Percentiles rank a stretch among this genome's conserved stretches.
Conservation (phyloP, 1,284 basidiomycete genomes). For the Microbotryum lychnidis-dioicae region DNA sequence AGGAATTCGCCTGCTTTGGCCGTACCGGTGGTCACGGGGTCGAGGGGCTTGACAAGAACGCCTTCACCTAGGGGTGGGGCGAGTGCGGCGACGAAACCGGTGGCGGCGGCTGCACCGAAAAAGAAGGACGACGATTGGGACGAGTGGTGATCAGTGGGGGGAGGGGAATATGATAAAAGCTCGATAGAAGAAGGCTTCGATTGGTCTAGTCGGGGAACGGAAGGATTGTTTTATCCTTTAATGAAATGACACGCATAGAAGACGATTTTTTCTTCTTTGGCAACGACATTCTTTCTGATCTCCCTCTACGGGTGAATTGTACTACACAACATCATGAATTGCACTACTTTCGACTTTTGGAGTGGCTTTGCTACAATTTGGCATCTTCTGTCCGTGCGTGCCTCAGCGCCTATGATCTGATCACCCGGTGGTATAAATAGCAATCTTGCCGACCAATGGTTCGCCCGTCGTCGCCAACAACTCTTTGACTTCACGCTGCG, state of each 20-base stretch:
- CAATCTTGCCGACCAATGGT: conserved; percentile 13
- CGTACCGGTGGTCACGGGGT: not conserved
- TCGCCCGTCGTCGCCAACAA: conserved; percentile 33
- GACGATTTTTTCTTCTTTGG: not conserved
- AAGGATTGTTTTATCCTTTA: not conserved
- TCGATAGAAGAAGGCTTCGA: no score
- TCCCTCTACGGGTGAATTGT: no score
- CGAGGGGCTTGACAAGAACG: no score
- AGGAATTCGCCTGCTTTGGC: not conserved
- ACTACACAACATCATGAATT: not conserved
- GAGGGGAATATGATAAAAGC: no score
- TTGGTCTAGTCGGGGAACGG: no score
- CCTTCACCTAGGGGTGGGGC: not conserved
- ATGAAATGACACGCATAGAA: not conserved
- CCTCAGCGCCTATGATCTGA: not conserved
- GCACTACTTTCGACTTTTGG: not conserved
- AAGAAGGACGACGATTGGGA: conserved; percentile 5
- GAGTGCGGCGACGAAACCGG: not conserved
- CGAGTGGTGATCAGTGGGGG: not conserved
- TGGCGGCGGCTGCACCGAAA: not conserved
- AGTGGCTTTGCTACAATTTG: no score
- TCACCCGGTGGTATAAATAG: conserved; percentile 12
- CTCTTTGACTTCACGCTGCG: conserved; percentile 24
- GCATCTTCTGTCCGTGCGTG: not conserved
- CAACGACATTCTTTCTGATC: no score